Percentiles rank a stretch among this genome's conserved stretches.
phyloP scores from a whole-genome alignment of 2,329 filamentous ascomycete species.

The Septoria petroselini region DNA sequence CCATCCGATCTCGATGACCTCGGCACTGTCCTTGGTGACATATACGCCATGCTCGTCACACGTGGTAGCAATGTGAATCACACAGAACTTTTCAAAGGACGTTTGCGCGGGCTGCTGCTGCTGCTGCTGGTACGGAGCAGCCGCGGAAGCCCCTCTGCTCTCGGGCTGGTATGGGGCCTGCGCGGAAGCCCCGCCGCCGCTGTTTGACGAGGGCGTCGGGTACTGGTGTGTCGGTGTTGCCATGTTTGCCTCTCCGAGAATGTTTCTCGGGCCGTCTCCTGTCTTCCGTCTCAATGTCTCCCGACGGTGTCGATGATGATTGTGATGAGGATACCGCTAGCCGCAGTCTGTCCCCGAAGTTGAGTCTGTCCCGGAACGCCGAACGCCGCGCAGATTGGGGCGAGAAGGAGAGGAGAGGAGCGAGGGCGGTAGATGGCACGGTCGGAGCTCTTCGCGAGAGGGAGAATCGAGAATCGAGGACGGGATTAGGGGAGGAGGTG shows the following conservation, averaged over 20 bases:
- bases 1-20: conserved; percentile 99
- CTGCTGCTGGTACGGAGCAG: conserved; percentile 22
- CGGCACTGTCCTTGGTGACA: conserved; percentile 97
- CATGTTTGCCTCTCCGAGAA: conserved; percentile 24
- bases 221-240: conserved; percentile 34
- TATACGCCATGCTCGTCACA: conserved; percentile 99
- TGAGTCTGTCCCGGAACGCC: conserved; percentile 25
- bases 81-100: conserved; percentile 82
- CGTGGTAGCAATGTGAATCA: conserved; percentile 97
- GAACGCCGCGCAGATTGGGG: conserved; percentile 25
- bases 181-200: conserved; percentile 18
- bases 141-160: conserved; percentile 20
- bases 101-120: conserved; percentile 37
- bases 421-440: conserved; percentile 6
- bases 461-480: too few relatives aligned
- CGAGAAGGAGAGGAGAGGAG: conserved; percentile 15
- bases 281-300: conserved; percentile 1
- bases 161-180: conserved; percentile 28
- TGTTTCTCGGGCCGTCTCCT: conserved; percentile 8
- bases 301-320: conserved; percentile 1
- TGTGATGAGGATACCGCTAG: background rate
- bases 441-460: conserved; percentile 2
- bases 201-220: conserved; percentile 28
- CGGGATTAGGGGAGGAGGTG: too few relatives aligned
- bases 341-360: background rate